Evolutionary conservation across 306 rosid genomes (phyloP).

Genomic region (Acacia melanoxylon): DNA sequence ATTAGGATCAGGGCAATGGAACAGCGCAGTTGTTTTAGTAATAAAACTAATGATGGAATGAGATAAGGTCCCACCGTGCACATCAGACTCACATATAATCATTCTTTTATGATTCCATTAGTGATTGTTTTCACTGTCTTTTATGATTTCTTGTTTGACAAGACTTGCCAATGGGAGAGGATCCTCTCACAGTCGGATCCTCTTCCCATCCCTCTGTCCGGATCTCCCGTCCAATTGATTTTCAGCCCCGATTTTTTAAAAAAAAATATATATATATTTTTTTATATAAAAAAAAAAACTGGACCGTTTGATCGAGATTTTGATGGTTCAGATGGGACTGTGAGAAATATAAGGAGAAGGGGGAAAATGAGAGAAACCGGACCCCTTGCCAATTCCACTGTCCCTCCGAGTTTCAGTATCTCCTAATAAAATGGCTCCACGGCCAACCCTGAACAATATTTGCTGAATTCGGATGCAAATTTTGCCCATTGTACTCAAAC

Average conservation of each 20-base stretch:
- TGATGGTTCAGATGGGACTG: too few species aligned
- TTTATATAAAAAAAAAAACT: too few species aligned
- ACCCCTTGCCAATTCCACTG: constrained; percentile 11
- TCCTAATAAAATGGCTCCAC: background rate
- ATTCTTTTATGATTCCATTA: background rate
- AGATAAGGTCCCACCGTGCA: background rate
- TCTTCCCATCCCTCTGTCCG: too few species aligned
- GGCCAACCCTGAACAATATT: background rate
- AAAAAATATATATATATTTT: too few species aligned
- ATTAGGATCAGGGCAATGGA: background rate
- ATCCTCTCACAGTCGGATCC: too few species aligned
- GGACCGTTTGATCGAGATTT: too few species aligned
- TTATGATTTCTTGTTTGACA: background rate
- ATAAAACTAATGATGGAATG: background rate
- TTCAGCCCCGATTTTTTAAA: too few species aligned
- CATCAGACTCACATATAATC: background rate
- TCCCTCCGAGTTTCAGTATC: background rate
- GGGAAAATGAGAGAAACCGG: too few species aligned
- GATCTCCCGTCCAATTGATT: too few species aligned
- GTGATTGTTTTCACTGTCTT: constrained; percentile 2
- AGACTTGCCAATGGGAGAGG: constrained; percentile 15
- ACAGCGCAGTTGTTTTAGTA: background rate
- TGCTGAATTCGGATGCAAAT: background rate
- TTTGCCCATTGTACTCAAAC: background rate
- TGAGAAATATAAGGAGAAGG: too few species aligned